Evolutionary conservation across 108 stramenopile genomes (phyloP).

Genomic region (Fragilaria crotonensis): DNA sequence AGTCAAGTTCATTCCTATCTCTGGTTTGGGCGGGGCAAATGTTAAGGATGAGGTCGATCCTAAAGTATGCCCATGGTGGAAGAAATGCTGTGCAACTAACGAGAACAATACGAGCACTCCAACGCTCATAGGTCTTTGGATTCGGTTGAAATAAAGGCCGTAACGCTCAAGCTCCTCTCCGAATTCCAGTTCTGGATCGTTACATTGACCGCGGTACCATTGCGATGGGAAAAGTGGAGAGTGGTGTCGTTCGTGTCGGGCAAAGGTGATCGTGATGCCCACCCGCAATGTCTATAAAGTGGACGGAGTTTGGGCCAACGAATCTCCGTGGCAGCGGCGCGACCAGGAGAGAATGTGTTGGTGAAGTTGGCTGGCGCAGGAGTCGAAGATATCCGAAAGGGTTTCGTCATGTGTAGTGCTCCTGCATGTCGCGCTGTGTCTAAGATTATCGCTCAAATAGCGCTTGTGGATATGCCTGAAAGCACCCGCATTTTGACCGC

Average conservation of each 20-base stretch:
- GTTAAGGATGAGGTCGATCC: constrained; percentile 89
- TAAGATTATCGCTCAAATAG: constrained; percentile 80
- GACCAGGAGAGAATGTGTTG: constrained; percentile 98
- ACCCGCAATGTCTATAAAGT: constrained; percentile 85
- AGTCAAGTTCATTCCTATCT: constrained; percentile 98
- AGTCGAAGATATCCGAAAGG: constrained; percentile 92
- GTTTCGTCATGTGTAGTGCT: constrained; percentile 89
- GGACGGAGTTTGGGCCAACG: constrained; percentile 92
- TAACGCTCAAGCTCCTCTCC: constrained; percentile 77
- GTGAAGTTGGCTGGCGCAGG: constrained; percentile 84
- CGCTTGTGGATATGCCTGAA: constrained; percentile 92
- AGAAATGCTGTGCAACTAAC: constrained; percentile 44
- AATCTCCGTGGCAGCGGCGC: constrained; percentile 81
- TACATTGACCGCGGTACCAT: constrained; percentile 97
- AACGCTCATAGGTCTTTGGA: constrained; percentile 86
- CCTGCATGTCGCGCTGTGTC: constrained; percentile 81
- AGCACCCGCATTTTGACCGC: constrained; percentile 93
- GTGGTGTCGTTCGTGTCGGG: constrained; percentile 86
- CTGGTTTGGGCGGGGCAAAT: constrained; percentile 93
- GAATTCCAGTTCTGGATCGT: constrained; percentile 94
- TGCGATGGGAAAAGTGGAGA: constrained; percentile 97
- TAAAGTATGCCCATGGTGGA: constrained; percentile 92
- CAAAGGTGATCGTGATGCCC: constrained; percentile 93
- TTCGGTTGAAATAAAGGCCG: constrained; percentile 76
- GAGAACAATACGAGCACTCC: constrained; percentile 86